Base-by-base conservation (phyloP, 2,329 filamentous ascomycete species). In the Botrytis medusae region DNA sequence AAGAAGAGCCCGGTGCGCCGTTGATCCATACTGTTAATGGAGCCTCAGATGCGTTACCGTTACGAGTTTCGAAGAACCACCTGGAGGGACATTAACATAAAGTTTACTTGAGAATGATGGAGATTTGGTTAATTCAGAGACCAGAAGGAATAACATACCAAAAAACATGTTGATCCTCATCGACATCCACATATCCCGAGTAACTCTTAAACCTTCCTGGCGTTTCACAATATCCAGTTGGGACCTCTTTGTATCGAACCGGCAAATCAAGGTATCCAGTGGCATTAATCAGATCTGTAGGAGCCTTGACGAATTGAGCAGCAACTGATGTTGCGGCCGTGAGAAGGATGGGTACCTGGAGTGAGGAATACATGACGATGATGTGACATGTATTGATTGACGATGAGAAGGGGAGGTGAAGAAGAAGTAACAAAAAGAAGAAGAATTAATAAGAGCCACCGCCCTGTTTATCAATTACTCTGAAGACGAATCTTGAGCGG, bases 1-100 rank as follows among this genome's bases (percentile, higher is more conserved):
- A 90, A 78, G 87, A 89, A 62, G 84, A 85, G 5, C 90, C 90
- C 0, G 90, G 90, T 1, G 90, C 90, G 51, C 90, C 90, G 79
- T 91, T 91, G 74, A 92, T 85, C 88, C 88, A 92, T 74, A 91
- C 86, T 2, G 88, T 87, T 63, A 90, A 78, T 18, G 84, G 85
- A 81, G 75, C 83, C 81, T 74, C 86, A 79, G 79, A 77, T 1
- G 88, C 84, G 75, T 85, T 83, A 37, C 81, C 80, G 72, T 87
- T 84, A 40, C 84, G 79, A 0, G 83, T 79, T 74, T 85, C 83
- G 77, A 85, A 83, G 74, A 85, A 85, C 83, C 83, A 84, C 71
- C 71, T 73, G 6, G n/a, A 34, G 72, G 73, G 18, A 40, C 32
- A 32, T 64, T 29, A 64, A 44, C 5, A 14, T n/a, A 6, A 42